phyloP scores from a whole-genome alignment of 2,329 filamentous ascomycete species.

The Diaporthe amygdali region DNA sequence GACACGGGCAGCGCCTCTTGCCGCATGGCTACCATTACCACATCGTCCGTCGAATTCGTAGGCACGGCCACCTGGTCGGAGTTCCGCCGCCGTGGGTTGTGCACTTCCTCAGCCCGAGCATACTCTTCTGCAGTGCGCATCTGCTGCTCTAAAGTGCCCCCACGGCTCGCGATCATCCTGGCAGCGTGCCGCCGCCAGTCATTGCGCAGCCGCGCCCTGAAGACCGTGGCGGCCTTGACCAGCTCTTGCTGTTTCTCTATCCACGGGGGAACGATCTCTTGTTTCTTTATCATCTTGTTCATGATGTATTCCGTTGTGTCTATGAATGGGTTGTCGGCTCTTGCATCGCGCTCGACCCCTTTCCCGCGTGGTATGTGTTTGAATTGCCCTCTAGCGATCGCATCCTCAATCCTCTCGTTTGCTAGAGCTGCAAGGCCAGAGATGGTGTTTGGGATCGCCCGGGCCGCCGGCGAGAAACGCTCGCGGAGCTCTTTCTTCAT shows the following conservation, averaged over 20 bases:
- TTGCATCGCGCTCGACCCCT: conserved; percentile 79
- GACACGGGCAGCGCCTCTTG: conserved; percentile 36
- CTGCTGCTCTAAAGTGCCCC: conserved; percentile 77
- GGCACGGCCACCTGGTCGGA: conserved; percentile 54
- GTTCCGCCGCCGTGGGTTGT: conserved; percentile 61
- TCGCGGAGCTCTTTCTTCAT: conserved; percentile 78
- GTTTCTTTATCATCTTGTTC: conserved; percentile 97
- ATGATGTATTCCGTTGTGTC: conserved; percentile 98
- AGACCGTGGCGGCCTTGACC: conserved; percentile 68
- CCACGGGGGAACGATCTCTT: conserved; percentile 96
- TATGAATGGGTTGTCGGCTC: conserved; percentile 85
- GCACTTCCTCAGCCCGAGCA: conserved; percentile 73
- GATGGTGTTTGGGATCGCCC: conserved; percentile 77
- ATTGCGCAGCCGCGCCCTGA: conserved; percentile 74
- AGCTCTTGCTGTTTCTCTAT: conserved; percentile 98
- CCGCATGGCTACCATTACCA: conserved; percentile 51
- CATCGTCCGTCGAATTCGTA: conserved; percentile 52
- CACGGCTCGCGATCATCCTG: conserved; percentile 76
- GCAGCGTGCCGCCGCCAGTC: conserved; percentile 89
- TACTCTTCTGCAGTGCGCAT: conserved; percentile 74
- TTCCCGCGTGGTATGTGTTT: conserved; percentile 80
- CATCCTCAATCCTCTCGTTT: conserved; percentile 90
- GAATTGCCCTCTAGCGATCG: conserved; percentile 91
- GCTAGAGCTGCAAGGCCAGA: conserved; percentile 82
- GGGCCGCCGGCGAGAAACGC: conserved; percentile 75